phyloP scores from a whole-genome alignment of 257 asterid genomes.

The Nemophila menziesii region DNA sequence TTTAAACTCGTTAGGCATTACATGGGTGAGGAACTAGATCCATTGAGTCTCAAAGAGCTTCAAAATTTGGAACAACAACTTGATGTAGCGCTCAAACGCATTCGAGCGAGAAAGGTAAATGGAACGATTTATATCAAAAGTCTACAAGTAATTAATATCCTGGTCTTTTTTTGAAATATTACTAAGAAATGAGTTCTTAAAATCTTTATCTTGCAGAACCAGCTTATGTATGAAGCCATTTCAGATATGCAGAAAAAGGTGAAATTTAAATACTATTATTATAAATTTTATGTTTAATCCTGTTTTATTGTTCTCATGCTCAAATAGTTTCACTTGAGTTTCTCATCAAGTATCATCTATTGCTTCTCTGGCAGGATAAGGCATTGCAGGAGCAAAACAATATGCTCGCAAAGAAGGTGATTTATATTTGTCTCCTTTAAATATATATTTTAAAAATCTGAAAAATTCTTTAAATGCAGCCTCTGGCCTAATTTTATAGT shows the following conservation, averaged over 20 bases:
- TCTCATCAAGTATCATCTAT: not conserved
- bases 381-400: constrained; percentile 68
- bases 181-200: not conserved
- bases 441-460: not conserved
- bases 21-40: constrained; percentile 63
- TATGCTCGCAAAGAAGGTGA: constrained; percentile 50
- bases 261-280: not conserved
- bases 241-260: constrained; percentile 77
- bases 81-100: constrained; percentile 62
- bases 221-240: constrained; percentile 69
- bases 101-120: constrained; percentile 66
- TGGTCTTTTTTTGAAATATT: not conserved
- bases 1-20: constrained; percentile 40
- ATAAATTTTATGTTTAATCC: not conserved
- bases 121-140: not conserved
- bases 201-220: constrained; percentile 44
- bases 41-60: constrained; percentile 56
- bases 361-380: constrained; percentile 45
- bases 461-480: not conserved
- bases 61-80: constrained; percentile 81
- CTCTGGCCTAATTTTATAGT: no score
- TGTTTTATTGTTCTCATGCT: not conserved
- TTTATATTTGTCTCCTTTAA: not conserved
- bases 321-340: not conserved
- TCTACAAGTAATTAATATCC: no score